Conservation (phyloP, 345 rosid species). For the Citrus medica region DNA sequence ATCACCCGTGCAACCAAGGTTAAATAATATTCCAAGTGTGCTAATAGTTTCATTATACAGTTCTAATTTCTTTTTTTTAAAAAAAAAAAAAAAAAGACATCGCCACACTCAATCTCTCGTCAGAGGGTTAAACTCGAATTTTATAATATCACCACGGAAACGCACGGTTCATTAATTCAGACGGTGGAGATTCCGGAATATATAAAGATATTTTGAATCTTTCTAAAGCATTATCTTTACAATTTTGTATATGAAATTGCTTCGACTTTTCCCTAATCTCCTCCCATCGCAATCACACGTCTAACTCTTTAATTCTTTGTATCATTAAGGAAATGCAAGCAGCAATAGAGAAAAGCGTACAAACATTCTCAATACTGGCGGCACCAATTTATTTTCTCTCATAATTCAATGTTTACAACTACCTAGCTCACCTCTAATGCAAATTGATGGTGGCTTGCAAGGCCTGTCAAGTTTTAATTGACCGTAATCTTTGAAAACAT, state of each 20-base stretch:
- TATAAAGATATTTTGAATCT: background rate
- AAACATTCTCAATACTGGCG: background rate
- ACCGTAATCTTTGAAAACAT: too few relatives aligned
- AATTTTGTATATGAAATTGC: background rate
- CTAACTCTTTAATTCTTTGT: background rate
- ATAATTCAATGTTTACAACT: too few relatives aligned
- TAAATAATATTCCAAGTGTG: too few relatives aligned
- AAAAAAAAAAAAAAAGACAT: too few relatives aligned
- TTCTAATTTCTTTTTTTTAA: too few relatives aligned
- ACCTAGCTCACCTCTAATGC: too few relatives aligned
- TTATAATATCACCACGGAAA: too few relatives aligned
- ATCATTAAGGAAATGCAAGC: background rate
- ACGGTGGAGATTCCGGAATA: background rate
- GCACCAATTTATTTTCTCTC: background rate
- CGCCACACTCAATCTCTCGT: background rate
- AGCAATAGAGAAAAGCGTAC: background rate
- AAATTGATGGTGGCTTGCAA: too few relatives aligned
- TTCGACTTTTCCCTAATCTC: background rate
- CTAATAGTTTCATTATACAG: too few relatives aligned
- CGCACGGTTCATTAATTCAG: too few relatives aligned
- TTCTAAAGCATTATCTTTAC: background rate
- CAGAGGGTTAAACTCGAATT: background rate
- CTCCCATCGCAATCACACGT: background rate
- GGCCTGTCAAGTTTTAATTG: too few relatives aligned
- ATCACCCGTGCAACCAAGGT: background rate